phyloP scores from a whole-genome alignment of 140 eudicot species.

The Erigeron philadelphicus region DNA sequence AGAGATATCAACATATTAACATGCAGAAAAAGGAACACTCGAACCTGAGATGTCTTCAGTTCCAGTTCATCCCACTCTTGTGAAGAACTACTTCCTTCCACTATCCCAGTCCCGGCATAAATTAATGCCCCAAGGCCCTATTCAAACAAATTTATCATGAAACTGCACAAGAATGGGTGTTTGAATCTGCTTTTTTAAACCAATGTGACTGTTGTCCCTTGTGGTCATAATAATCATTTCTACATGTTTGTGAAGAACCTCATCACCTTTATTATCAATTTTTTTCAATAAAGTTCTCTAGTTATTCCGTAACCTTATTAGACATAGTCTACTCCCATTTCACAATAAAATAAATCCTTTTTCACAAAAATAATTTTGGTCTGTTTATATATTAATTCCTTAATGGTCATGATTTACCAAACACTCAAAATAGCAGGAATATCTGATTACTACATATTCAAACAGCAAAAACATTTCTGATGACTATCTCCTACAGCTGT shows the following conservation, averaged over 20 bases:
- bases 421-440: background rate
- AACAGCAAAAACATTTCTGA: background rate
- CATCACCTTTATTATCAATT: too few species aligned
- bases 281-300: background rate
- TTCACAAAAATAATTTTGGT: background rate
- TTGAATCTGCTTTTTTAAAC: too few species aligned
- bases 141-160: slow-evolving; percentile 16
- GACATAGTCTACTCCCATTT: background rate
- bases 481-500: background rate
- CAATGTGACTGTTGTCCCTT: too few species aligned
- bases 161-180: background rate
- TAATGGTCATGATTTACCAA: background rate
- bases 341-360: background rate
- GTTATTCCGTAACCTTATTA: background rate
- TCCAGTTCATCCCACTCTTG: slow-evolving; percentile 94
- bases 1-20: background rate
- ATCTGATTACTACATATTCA: background rate
- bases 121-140: slow-evolving; percentile 82
- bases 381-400: background rate
- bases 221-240: too few species aligned
- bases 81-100: slow-evolving; percentile 75
- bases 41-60: slow-evolving; percentile 90
- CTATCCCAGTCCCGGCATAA: slow-evolving; percentile 92
- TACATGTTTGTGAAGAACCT: too few species aligned
- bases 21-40: slow-evolving; percentile 12